Conservation (phyloP, 192 early-diverging fungal genomes). For the Umbelopsis sp. region DNA sequence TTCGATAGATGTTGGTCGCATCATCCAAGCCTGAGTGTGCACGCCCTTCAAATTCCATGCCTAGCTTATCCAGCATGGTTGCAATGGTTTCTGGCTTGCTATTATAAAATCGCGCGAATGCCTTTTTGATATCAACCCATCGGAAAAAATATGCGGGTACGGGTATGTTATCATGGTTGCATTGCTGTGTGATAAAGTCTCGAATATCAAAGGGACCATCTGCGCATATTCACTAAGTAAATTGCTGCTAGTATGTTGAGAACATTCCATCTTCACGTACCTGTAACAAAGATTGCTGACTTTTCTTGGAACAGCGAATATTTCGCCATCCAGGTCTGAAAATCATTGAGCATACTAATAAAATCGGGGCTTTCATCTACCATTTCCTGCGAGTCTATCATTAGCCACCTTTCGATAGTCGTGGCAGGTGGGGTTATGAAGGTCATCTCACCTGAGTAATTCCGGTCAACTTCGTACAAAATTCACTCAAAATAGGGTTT, state of each 20-base stretch:
- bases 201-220: slow-evolving; percentile 84
- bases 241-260: not conserved
- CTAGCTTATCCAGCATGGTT: slow-evolving; percentile 65
- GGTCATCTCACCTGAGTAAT: slow-evolving; percentile 65
- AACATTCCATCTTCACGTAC: slow-evolving; percentile 14
- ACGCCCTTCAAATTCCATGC: slow-evolving; percentile 69
- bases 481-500: slow-evolving; percentile 70
- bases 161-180: slow-evolving; percentile 49
- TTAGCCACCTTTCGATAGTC: not conserved
- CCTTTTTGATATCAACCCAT: slow-evolving; percentile 68
- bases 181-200: slow-evolving; percentile 84
- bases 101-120: slow-evolving; percentile 60
- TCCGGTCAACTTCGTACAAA: slow-evolving; percentile 80
- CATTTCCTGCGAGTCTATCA: slow-evolving; percentile 31
- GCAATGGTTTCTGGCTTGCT: slow-evolving; percentile 53
- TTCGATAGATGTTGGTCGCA: slow-evolving; percentile 73
- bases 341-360: slow-evolving; percentile 49
- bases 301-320: slow-evolving; percentile 47
- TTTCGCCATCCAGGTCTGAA: slow-evolving; percentile 51
- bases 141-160: slow-evolving; percentile 65
- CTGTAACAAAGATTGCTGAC: slow-evolving; percentile 44
- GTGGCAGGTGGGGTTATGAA: not conserved
- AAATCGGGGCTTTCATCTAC: slow-evolving; percentile 56
- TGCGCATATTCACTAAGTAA: slow-evolving; percentile 10
- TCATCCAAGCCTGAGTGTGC: slow-evolving; percentile 86